Evolutionary conservation across 2,329 filamentous ascomycete species (phyloP), one percentile per base, ranked within the genome.

Genomic region (Chaetomium sp.): DNA sequence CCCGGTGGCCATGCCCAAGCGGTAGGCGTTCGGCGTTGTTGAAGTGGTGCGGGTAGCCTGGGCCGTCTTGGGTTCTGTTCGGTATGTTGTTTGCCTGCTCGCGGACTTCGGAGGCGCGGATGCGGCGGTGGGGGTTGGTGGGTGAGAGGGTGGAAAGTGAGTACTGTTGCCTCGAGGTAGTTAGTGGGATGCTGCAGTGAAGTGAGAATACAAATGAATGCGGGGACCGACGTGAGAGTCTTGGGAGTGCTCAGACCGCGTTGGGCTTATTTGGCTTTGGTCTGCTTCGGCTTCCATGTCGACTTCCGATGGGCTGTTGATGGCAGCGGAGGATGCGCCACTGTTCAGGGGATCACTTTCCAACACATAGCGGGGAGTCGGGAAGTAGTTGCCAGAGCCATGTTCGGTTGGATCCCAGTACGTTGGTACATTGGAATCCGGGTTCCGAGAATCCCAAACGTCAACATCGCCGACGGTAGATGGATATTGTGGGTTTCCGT

Each of bases 21-120:
- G 16, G 45, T 9, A 63, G 21, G 1, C 5, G 6, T 23, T 53
- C 60, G 1, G 2, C 4, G 60, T 63, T 63, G 31, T 13, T 2
- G 47, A 63, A 63, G 16, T 2, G 19, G 54, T 63, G 60, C 13
- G 60, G 60, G 33, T 51, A 57, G 54, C 19, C 27, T n/a, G 47
- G 13, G 4, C 10, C 8, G 9, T 10, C 23, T 2, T 16, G 45
- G 19, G 21, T 31, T 6, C 1, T 10, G 31, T 2, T 6, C 16
- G 45, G 54, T 8, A 63, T 63, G 54, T 23, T 12, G 13, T 13
- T 12, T 6, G 60, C 60, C 25, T 63, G 60, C 21, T 10, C 5
- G 31, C 60, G 60, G 16, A 63, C 60, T 1, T 4, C 7, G 21
- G 54, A 23, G 23, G 60, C 60, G 45, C 21, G 31, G 23, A 63